Base-by-base conservation (phyloP, 768 basidiomycete species). In the Hydnum rufescens region DNA sequence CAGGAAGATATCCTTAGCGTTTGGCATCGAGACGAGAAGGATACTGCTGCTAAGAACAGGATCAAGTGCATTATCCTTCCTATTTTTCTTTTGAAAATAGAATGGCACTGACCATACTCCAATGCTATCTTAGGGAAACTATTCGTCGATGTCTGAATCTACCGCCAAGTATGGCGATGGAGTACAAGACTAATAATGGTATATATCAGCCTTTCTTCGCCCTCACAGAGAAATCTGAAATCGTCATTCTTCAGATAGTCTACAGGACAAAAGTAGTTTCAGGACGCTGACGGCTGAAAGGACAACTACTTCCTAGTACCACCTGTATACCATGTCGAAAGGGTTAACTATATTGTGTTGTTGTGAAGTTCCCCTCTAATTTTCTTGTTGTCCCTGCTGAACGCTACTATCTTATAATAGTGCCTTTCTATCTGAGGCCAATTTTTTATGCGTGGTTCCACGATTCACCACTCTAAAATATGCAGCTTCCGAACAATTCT, bases 131-230 rank as follows among this genome's bases (percentile, higher is more conserved):
- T 57, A 92, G 89, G 64, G 87, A 90, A 59, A 82, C 80, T 2
- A 76, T 96, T 58, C 74, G 82, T 46, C 66, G 67, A 59, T 77
- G 87, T 13, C 72, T 96, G 46, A 75, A 77, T 62, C 71, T 96
- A 16, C 80, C 89, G 8, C 60, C 76, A 1, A 69, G 74, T 19
- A 92, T 88, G 1, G 73, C 80, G 55, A 84, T 93, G 78, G 90
- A 96, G 63, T 96, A 95, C 65, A 92, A 93, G 64, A 82, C 87
- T 5, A 93, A 93, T 65, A 88, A 82, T 56, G 85, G 85, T 82
- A 53, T n/a, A 42, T 8, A 23, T 26, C 18, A n/a, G 18, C 30
- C 34, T 13, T 22, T 28, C 13, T 32, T 22, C 6, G 49, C 26
- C 6, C 31, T 32, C 13, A 26, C 19, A 43, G 2, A 25, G 16